A percentile compares a stretch with the other conserved stretches of the same genome.
phyloP scores from a whole-genome alignment of 1,139 yeast species.

The Hyphopichia khmerensis region DNA sequence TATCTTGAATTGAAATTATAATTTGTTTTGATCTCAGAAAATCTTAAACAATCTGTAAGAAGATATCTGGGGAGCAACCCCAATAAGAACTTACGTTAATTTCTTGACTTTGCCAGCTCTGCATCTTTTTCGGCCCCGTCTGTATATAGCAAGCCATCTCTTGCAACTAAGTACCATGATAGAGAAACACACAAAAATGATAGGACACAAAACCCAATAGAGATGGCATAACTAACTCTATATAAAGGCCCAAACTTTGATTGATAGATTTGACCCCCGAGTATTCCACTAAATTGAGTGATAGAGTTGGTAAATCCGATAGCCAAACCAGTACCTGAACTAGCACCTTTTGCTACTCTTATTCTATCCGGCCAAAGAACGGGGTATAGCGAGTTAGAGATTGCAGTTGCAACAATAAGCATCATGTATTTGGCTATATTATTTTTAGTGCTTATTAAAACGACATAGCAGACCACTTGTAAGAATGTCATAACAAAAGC shows the following conservation, averaged over 20 bases:
- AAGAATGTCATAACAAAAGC: constrained; percentile 11
- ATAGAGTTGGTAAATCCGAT: constrained; percentile 15
- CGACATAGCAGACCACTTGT: constrained; percentile 13
- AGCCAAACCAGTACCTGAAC: constrained; percentile 13
- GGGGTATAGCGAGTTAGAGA: constrained; percentile 14
- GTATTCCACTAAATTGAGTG: constrained; percentile 13
- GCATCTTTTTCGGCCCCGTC: constrained; percentile 12
- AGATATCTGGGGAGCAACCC: too few species aligned
- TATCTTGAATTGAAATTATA: too few species aligned
- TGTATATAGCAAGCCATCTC: constrained; percentile 10
- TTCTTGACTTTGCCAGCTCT: too few species aligned
- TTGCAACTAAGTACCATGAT: constrained; percentile 13
- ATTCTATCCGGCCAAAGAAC: constrained; percentile 17
- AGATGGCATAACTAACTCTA: constrained; percentile 12
- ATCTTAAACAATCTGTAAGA: too few species aligned
- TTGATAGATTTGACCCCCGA: constrained; percentile 15
- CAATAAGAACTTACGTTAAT: not conserved
- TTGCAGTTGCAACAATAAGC: constrained; percentile 15
- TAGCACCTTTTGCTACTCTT: constrained; percentile 13
- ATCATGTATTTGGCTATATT: constrained; percentile 11
- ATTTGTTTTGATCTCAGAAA: too few species aligned
- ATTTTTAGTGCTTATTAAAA: constrained; percentile 8
- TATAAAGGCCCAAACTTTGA: constrained; percentile 16
- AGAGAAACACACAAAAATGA: constrained; percentile 8
- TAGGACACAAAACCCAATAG: constrained; percentile 12